phyloP scores from a whole-genome alignment of 257 asterid genomes.

The Solanum medicagineum region DNA sequence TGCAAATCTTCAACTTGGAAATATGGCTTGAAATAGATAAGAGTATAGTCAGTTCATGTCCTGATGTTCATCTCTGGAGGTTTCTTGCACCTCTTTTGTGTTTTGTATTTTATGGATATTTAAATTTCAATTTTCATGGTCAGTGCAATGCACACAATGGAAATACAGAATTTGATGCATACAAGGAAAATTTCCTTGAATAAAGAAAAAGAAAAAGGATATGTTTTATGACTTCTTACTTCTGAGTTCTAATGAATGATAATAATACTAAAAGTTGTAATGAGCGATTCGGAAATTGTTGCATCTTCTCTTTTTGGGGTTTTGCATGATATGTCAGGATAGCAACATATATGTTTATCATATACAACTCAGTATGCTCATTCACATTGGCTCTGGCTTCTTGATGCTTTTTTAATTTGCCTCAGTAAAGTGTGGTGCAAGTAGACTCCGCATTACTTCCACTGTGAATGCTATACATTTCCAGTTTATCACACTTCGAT shows the following conservation, averaged over 20 bases:
- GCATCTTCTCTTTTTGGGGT: background rate
- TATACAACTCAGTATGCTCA: background rate
- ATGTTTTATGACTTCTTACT: background rate
- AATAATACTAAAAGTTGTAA: background rate
- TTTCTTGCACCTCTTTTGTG: background rate
- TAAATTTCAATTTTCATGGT: background rate
- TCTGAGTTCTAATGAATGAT: background rate
- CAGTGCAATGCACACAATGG: background rate
- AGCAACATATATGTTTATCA: background rate
- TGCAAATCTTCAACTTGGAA: background rate
- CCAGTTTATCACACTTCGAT: background rate
- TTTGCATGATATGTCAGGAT: background rate
- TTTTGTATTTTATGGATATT: background rate
- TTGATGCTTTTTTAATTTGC: background rate
- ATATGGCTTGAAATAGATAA: background rate
- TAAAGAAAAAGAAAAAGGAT: background rate
- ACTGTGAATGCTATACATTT: background rate
- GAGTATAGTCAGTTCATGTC: background rate
- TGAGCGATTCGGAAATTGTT: background rate
- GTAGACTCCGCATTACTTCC: background rate
- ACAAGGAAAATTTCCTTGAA: background rate
- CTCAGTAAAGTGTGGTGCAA: background rate
- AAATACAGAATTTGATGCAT: background rate
- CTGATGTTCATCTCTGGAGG: background rate
- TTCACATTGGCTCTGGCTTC: background rate